phyloP scores from a whole-genome alignment of 768 basidiomycete species.

The Amanita jacksonii region DNA sequence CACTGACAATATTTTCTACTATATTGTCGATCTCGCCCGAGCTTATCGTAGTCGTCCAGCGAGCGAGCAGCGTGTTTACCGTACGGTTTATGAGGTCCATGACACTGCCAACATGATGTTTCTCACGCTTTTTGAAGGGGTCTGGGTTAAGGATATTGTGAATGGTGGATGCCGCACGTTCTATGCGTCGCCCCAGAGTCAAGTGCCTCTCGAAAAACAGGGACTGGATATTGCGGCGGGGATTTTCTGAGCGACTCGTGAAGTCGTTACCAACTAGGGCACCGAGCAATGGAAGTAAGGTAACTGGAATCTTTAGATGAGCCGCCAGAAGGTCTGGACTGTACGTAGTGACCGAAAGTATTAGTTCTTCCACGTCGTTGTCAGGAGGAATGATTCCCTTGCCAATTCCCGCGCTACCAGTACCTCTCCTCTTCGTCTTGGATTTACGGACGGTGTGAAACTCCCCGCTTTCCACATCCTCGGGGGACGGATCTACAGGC shows the following conservation, averaged over 20 bases:
- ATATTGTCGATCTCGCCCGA: conserved; percentile 57
- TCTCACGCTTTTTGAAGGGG: conserved; percentile 37
- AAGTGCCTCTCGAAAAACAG: conserved; percentile 61
- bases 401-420: conserved; percentile 17
- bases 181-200: conserved; percentile 53
- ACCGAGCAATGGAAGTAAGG: conserved; percentile 68
- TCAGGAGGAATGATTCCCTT: conserved; percentile 48
- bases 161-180: conserved; percentile 51
- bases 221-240: conserved; percentile 40
- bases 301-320: conserved; percentile 56
- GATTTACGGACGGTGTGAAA: conserved; percentile 50
- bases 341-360: conserved; percentile 50
- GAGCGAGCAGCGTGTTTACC: conserved; percentile 45
- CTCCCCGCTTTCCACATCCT: conserved; percentile 35
- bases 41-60: conserved; percentile 38
- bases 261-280: conserved; percentile 80
- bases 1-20: conserved; percentile 61
- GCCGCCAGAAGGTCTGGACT: conserved; percentile 51
- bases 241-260: conserved; percentile 40
- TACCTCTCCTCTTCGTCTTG: conserved; percentile 39
- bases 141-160: conserved; percentile 42
- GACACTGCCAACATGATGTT: conserved; percentile 53
- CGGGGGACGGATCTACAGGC: conserved; percentile 18
- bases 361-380: conserved; percentile 26
- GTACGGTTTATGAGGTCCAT: conserved; percentile 71